Base-by-base conservation (phyloP, 257 asterid species). In the Fraxinus quadrangulata region DNA sequence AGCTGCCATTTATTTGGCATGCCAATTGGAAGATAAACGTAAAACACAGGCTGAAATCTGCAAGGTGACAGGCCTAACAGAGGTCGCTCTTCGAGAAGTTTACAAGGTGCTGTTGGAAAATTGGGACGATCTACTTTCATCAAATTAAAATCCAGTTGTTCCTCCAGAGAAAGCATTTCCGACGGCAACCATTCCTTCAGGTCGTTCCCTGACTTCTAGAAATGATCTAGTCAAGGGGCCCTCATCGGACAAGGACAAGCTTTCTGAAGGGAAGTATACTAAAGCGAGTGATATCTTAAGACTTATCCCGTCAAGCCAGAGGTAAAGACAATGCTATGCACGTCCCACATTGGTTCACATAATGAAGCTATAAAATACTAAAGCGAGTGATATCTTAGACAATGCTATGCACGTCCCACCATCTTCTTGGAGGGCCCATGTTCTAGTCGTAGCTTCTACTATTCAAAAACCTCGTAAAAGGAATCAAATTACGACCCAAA, bases 101-200 rank as follows among this genome's bases (percentile, higher is more conserved):
- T 93, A 95, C 87, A 95, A 95, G 82, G 98, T 93, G 84, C 90
- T 95, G 1, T 72, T 95, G 59, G 99, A 95, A 75, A 95, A 95
- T 76, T 93, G 97, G 98, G 97, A 93, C 31, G 98, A 95, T 85
- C 93, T 95, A 10, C 97, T 91, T 8, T 98, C 99, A 10, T 89
- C 97, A 74, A 90, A 92, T 79, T 95, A 95, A 69, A 91, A 78
- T 37, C 99, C 99, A 6, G 96, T 89, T 37, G 93, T 95, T 74
- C 99, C 97, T 28, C 98, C 98, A 4, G 99, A 95, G 84, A 95
- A 95, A 84, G 99, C 99, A 56, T 95, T 95, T 75, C 98, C 98
- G 4, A 87, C 92, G 5, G 98, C 97, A 45, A 78, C 96, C 17
- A 86, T 93, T 71, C 76, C 98, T 70, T 85, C 94, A 0, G 94